Conservation (phyloP, 106 monocot species). For the Dendrobium chrysotoxum region DNA sequence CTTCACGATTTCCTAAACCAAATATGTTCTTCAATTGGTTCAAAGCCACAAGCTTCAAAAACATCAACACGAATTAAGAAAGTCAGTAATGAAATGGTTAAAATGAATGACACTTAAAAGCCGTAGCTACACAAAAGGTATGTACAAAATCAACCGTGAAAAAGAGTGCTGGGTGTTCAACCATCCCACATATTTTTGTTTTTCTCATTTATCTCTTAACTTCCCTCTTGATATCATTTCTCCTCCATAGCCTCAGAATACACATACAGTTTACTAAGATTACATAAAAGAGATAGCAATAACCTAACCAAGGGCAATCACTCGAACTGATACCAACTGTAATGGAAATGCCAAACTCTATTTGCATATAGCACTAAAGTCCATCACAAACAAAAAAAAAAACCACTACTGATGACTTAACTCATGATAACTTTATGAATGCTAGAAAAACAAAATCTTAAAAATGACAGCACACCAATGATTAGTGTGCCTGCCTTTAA, state of each 20-base stretch:
- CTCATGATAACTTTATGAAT: background rate
- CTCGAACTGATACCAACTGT: background rate
- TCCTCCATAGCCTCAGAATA: background rate
- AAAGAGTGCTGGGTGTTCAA: background rate
- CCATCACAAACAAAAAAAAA: background rate
- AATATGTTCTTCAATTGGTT: constrained; percentile 90
- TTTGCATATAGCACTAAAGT: background rate
- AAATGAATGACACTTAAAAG: background rate
- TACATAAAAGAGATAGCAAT: background rate
- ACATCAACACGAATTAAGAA: background rate
- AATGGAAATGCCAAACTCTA: background rate
- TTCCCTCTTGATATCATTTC: background rate
- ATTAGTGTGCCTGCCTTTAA: background rate
- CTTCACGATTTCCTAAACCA: constrained; percentile 88
- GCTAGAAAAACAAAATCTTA: background rate
- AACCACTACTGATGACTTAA: background rate
- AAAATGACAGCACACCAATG: background rate
- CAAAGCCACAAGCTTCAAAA: constrained; percentile 58
- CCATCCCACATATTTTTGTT: background rate
- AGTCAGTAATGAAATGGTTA: background rate
- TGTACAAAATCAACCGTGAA: background rate
- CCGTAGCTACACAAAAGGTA: background rate
- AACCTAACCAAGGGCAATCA: background rate
- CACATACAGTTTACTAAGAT: background rate
- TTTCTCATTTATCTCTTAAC: background rate